Percentiles rank a stretch among this genome's conserved stretches.
Conservation (phyloP, 1,284 basidiomycete genomes). For the Pascua guehoae region DNA sequence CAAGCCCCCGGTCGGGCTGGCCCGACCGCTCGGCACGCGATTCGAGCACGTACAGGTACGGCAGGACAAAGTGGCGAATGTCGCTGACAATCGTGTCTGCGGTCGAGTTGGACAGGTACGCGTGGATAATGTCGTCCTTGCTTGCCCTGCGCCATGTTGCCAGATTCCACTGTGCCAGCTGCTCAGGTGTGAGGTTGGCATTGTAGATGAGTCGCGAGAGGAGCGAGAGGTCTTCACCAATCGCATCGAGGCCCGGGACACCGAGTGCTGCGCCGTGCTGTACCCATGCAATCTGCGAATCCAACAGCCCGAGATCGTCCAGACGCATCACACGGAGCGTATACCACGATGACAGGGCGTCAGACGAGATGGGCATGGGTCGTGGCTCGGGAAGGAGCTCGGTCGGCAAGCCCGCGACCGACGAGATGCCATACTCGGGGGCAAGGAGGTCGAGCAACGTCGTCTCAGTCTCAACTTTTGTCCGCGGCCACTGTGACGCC, state of each 20-base stretch:
- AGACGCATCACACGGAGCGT: constrained; percentile 60
- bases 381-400: constrained; percentile 21
- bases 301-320: constrained; percentile 70
- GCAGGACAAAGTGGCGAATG: constrained; percentile 73
- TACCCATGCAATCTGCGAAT: constrained; percentile 69
- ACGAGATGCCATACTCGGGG: constrained; percentile 2
- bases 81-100: constrained; percentile 64
- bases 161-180: constrained; percentile 63
- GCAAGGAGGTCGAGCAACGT: constrained; percentile 12
- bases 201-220: constrained; percentile 82
- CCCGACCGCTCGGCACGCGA: constrained; percentile 75
- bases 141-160: constrained; percentile 65
- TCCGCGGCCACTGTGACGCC: constrained; percentile 13
- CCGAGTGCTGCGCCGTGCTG: constrained; percentile 81
- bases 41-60: constrained; percentile 86
- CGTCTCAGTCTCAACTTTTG: not conserved
- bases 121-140: constrained; percentile 62
- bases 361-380: constrained; percentile 2
- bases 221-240: constrained; percentile 85
- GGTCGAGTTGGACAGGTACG: constrained; percentile 70
- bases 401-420: not conserved
- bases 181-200: constrained; percentile 45
- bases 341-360: constrained; percentile 70
- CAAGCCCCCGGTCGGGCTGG: constrained; percentile 60
- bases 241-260: constrained; percentile 70